Evolutionary conservation across 768 basidiomycete genomes (phyloP).

Genomic region (Amanita inopinata): DNA sequence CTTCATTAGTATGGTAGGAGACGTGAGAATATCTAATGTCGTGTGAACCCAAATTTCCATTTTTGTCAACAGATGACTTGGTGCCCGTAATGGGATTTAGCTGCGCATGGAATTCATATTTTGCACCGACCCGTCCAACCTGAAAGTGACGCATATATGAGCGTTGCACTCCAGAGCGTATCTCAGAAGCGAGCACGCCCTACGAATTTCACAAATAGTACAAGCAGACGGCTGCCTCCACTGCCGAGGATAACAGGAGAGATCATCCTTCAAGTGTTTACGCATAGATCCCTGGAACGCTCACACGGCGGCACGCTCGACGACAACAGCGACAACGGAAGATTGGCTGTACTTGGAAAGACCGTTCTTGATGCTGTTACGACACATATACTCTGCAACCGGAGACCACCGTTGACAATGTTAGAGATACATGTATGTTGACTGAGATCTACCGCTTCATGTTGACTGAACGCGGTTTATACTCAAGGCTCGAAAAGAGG

Average conservation of each 20-base stretch:
- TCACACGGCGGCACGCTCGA: conserved; percentile 22
- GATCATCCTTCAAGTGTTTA: conserved; percentile 57
- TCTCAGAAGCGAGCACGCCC: conserved; percentile 8
- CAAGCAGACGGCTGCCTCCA: conserved; percentile 22
- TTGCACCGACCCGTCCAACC: neutral
- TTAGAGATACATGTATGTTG: conserved; percentile 42
- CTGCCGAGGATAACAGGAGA: conserved; percentile 41
- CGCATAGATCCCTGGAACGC: conserved; percentile 53
- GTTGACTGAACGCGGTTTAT: neutral
- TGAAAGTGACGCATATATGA: conserved; percentile 4
- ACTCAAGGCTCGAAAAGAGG: conserved; percentile 21
- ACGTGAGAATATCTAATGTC: conserved; percentile 1
- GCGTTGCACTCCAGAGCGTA: neutral
- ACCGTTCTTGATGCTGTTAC: conserved; percentile 36
- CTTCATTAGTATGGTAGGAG: no score
- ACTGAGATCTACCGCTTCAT: conserved; percentile 7
- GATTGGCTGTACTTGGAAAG: conserved; percentile 42
- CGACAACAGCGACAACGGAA: conserved; percentile 45
- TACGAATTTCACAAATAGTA: neutral
- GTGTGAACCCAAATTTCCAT: conserved; percentile 5
- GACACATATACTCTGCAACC: conserved; percentile 36
- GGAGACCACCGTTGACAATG: conserved; percentile 39
- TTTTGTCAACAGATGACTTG: neutral
- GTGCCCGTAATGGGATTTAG: neutral
- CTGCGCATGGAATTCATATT: conserved; percentile 8